Percentiles rank a stretch among this genome's conserved stretches.
Conservation (phyloP, 306 rosid species). For the Cicer yamashitae region DNA sequence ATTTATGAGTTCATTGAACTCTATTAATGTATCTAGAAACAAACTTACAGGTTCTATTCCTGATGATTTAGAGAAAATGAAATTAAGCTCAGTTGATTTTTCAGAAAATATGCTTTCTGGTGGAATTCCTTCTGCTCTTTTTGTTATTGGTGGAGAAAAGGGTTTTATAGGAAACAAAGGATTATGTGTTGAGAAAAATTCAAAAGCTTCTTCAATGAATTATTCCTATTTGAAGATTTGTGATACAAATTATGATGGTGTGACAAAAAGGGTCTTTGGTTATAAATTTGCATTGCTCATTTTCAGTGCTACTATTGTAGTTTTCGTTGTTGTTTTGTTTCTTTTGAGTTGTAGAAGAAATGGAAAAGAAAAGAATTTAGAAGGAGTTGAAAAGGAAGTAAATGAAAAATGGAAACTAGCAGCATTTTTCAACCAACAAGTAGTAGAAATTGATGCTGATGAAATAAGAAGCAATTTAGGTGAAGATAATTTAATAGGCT, state of each 20-base stretch:
- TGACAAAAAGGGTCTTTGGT: conserved; percentile 46
- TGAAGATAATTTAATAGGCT: conserved; percentile 81
- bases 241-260: conserved; percentile 43
- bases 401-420: conserved; percentile 75
- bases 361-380: conserved; percentile 41
- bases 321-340: conserved; percentile 54
- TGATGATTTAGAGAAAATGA: conserved; percentile 63
- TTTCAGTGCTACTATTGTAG: conserved; percentile 53
- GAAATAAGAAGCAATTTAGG: conserved; percentile 77
- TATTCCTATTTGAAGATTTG: conserved; percentile 65
- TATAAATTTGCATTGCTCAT: conserved; percentile 61
- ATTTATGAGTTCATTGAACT: conserved; percentile 74
- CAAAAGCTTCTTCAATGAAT: conserved; percentile 42
- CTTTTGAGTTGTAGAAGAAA: conserved; percentile 59
- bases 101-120: conserved; percentile 77
- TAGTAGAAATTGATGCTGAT: conserved; percentile 67
- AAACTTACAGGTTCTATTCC: conserved; percentile 77
- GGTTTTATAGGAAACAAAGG: conserved; percentile 74
- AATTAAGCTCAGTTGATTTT: conserved; percentile 83
- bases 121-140: conserved; percentile 67
- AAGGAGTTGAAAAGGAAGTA: conserved; percentile 49
- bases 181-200: conserved; percentile 69
- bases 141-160: conserved; percentile 71
- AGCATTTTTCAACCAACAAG: conserved; percentile 62
- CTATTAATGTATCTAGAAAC: conserved; percentile 77